These are phyloP conservation scores for Nicotiana noctiflora DNA, from an alignment of 257 asterid genomes.

Conservation along the genomic window DNA sequence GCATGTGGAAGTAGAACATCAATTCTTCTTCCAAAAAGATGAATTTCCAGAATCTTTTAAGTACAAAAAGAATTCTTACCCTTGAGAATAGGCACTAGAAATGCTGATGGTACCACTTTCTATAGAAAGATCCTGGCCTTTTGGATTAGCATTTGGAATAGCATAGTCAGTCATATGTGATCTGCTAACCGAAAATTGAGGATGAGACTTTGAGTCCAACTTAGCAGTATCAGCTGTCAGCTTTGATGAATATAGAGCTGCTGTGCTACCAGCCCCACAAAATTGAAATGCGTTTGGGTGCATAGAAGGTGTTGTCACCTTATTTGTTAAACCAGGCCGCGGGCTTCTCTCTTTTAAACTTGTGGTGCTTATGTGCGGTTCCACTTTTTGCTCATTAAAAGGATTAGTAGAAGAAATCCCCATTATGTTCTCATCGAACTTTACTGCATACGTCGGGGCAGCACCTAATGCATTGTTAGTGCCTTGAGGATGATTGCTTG, in stretches of 20 bases:
- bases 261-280: conserved; percentile 34
- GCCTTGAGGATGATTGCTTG: conserved; percentile 38
- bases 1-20: background rate
- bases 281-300: conserved; percentile 31
- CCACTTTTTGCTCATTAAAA: conserved; percentile 51
- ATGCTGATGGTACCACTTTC: conserved; percentile 86
- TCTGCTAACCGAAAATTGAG: conserved; percentile 32
- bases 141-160: conserved; percentile 26
- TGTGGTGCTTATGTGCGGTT: conserved; percentile 43
- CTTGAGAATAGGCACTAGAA: conserved; percentile 83
- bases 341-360: conserved; percentile 39
- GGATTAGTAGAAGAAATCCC: conserved; percentile 34
- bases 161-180: conserved; percentile 29
- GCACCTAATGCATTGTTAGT: conserved; percentile 38
- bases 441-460: conserved; percentile 39
- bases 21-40: background rate
- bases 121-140: conserved; percentile 44
- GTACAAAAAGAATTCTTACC: conserved; percentile 34
- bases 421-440: conserved; percentile 47
- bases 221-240: conserved; percentile 39
- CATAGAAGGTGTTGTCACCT: conserved; percentile 10
- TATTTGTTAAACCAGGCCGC: conserved; percentile 13
- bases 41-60: background rate
- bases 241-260: conserved; percentile 31
- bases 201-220: conserved; percentile 33